phyloP scores from a whole-genome alignment of 2,329 filamentous ascomycete species.

The Claviceps pusilla region DNA sequence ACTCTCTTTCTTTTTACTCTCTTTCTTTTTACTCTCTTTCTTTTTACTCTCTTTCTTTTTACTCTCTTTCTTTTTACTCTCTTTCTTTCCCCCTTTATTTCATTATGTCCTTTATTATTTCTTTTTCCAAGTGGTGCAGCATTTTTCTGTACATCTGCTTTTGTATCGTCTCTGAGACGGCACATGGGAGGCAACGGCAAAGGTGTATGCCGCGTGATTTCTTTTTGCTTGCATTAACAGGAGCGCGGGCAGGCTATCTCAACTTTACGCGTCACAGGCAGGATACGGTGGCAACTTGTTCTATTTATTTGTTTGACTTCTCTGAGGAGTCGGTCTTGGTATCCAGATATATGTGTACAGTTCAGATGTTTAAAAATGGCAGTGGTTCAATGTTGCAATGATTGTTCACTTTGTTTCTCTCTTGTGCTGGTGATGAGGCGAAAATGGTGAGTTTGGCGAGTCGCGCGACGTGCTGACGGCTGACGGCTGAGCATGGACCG shows the following conservation, averaged over 20 bases:
- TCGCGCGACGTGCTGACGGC: no score
- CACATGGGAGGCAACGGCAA: not conserved
- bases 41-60: not conserved
- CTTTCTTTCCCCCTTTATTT: not conserved
- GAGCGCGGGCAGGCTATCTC: conserved; percentile 1
- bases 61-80: not conserved
- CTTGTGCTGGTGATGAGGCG: no score
- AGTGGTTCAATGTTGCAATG: not conserved
- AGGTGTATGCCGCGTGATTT: not conserved
- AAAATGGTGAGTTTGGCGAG: no score
- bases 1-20: not conserved
- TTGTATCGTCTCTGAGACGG: not conserved
- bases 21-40: not conserved
- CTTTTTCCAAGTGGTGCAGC: not conserved
- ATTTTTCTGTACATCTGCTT: no score
- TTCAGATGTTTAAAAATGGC: not conserved
- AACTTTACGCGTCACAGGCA: not conserved
- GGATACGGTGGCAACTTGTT: not conserved
- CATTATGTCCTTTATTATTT: not conserved
- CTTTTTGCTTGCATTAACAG: not conserved
- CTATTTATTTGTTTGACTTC: not conserved
- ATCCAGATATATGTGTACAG: not conserved
- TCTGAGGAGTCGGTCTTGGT: no score
- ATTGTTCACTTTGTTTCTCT: not conserved
- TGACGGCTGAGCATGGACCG: no score